phyloP scores from a whole-genome alignment of 179 eudicot species.

The Patellifolia procumbens region DNA sequence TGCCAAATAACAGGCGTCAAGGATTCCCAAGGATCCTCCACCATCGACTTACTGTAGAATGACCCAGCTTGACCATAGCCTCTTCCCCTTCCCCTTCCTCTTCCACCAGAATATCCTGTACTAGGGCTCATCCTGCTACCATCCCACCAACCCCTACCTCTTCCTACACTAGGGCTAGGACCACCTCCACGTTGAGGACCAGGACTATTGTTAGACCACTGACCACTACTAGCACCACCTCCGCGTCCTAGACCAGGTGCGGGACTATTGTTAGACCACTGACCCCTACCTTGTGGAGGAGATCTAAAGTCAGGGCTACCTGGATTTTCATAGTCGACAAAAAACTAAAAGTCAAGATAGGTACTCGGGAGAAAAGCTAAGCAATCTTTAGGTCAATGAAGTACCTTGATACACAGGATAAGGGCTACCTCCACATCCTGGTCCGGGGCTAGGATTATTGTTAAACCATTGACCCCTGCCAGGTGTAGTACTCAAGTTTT shows the following conservation, averaged over 20 bases:
- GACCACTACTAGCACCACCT: slow-evolving; percentile 38
- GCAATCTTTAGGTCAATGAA: not conserved
- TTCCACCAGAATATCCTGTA: slow-evolving; percentile 34
- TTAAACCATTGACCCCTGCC: slow-evolving; percentile 35
- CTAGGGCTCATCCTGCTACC: slow-evolving; percentile 32
- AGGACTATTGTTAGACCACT: slow-evolving; percentile 28
- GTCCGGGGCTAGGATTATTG: slow-evolving; percentile 38
- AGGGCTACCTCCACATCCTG: slow-evolving; percentile 35
- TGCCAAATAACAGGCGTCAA: slow-evolving; percentile 62
- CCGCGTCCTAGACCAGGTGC: slow-evolving; percentile 26
- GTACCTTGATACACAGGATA: slow-evolving; percentile 40
- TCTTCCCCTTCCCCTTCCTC: slow-evolving; percentile 48
- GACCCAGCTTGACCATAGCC: slow-evolving; percentile 41
- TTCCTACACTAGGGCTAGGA: slow-evolving; percentile 37
- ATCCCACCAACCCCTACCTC: slow-evolving; percentile 49
- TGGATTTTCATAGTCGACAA: slow-evolving; percentile 17
- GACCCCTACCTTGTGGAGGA: slow-evolving; percentile 38
- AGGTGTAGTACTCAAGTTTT: slow-evolving; percentile 31
- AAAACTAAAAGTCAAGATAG: not conserved
- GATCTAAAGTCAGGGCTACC: slow-evolving; percentile 36
- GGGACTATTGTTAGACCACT: slow-evolving; percentile 28
- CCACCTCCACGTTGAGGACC: slow-evolving; percentile 28
- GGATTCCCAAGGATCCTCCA: slow-evolving; percentile 72
- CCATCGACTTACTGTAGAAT: slow-evolving; percentile 61
- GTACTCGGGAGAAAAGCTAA: not conserved